These are phyloP conservation scores for Trametes meyenii DNA, from an alignment of 768 basidiomycete genomes.

Conservation along the genomic window DNA sequence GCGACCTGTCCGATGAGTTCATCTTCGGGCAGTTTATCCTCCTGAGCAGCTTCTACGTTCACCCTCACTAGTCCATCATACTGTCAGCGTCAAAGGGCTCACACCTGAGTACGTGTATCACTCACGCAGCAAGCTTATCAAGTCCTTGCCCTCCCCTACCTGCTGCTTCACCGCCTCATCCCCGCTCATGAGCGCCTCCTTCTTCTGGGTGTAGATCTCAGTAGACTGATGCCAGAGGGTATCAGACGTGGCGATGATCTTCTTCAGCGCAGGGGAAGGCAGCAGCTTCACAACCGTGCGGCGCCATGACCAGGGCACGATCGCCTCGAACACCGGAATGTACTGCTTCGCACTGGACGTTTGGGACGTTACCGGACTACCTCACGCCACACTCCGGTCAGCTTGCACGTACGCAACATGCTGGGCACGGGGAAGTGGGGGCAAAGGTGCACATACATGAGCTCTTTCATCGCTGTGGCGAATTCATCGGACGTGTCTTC, in stretches of 20 bases:
- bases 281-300: conserved; percentile 40
- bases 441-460: conserved; percentile 17
- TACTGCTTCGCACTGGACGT: no score
- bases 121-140: conserved; percentile 50
- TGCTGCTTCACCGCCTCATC: conserved; percentile 33
- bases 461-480: conserved; percentile 20
- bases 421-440: not conserved
- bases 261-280: conserved; percentile 30
- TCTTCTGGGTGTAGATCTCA: conserved; percentile 43
- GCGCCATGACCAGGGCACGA: conserved; percentile 32
- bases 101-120: not conserved
- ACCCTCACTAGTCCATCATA: conserved; percentile 23
- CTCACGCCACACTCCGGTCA: conserved; percentile 18
- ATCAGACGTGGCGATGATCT: conserved; percentile 40
- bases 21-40: conserved; percentile 13
- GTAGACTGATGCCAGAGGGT: conserved; percentile 46
- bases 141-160: conserved; percentile 44
- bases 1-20: conserved; percentile 20
- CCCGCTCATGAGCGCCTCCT: conserved; percentile 31
- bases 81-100: not conserved
- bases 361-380: no score
- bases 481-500: conserved; percentile 18
- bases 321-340: not conserved
- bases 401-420: conserved; percentile 25
- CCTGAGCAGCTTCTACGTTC: conserved; percentile 14